Conservation (phyloP, 371 early-diverging fungal species). For the Rhizopus delemar region DNA sequence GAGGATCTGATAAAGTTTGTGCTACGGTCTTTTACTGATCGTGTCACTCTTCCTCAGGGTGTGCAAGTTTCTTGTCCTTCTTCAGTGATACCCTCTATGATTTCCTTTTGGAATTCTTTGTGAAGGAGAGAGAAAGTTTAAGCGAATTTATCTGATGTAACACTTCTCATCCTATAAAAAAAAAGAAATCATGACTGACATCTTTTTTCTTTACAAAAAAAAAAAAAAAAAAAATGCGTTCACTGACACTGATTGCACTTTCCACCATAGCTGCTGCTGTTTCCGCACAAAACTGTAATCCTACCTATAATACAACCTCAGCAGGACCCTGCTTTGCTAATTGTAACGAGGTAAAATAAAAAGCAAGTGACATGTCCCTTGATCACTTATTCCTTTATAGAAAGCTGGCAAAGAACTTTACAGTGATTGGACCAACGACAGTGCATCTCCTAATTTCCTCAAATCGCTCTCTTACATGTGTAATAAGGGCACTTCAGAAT, state of each 20-base stretch:
- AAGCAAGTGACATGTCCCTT: background rate
- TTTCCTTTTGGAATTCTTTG: too few relatives aligned
- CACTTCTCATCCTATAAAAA: too few relatives aligned
- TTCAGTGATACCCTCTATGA: too few relatives aligned
- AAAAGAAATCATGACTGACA: too few relatives aligned
- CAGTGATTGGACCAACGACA: slow-evolving; percentile 28
- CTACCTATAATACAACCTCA: slow-evolving; percentile 33
- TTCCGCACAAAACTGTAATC: slow-evolving; percentile 35
- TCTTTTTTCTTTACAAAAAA: too few relatives aligned
- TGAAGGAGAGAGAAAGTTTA: too few relatives aligned
- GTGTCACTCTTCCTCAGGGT: too few relatives aligned
- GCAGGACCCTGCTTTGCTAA: slow-evolving; percentile 33
- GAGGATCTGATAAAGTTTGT: too few relatives aligned
- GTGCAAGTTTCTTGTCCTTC: too few relatives aligned
- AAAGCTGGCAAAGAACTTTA: slow-evolving; percentile 14
- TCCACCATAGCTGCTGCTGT: slow-evolving; percentile 12
- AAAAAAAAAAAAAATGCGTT: slow-evolving; percentile 11
- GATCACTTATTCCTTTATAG: background rate
- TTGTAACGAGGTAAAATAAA: slow-evolving; percentile 28
- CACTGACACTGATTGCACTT: slow-evolving; percentile 14
- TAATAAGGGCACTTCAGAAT: slow-evolving; percentile 24
- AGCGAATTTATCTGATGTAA: too few relatives aligned
- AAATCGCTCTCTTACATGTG: slow-evolving; percentile 31
- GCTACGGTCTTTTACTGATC: too few relatives aligned
- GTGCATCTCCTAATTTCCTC: slow-evolving; percentile 31